Evolutionary conservation across 768 basidiomycete genomes (phyloP), one percentile per base, ranked within the genome.

Genomic region (Filobasidium floriforme): DNA sequence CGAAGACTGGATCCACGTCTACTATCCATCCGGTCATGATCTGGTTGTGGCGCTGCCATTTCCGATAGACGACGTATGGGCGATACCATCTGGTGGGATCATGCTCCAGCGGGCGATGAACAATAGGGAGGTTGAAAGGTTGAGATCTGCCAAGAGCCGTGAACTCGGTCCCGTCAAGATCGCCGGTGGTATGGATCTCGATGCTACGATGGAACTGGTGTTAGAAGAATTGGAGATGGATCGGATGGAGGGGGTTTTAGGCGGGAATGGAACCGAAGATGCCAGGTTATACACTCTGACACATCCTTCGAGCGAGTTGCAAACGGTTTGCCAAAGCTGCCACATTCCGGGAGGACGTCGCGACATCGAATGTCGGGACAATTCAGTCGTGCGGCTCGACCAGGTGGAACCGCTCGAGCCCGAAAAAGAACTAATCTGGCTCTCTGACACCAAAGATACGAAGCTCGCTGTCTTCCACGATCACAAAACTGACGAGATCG

Each of bases 31-130:
- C 11, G 78, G 78, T 4, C 72, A 74, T 24, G 68, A 72, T 43
- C 67, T 73, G 40, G 63, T 70, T 26, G 69, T 77, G 22, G 67
- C 72, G 12, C 55, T 78, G 1, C 78, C 77, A 1, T 78, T 75
- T 63, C n/a, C 43, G 10, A 65, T 79, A 22, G 72, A 74, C 18
- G 60, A 59, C 9, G 76, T 68, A 1, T 76, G 74, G 76, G 51
- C 75, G 1, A 41, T 72, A 4, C 60, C 65, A 29, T 60, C 41
- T 1, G 73, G 73, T n/a, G 77, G 77, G 1, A 24, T 77, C 18
- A 61, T 77, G 51, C 46, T 78, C 14, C 75, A 78, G 64, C 66
- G 76, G 6, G 63, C 63, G n/a, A 60, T 73, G 63, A 73, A 75
- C 60, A 69, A 68, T 32, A 64, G 72, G 40, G 73, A 71, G 62